phyloP scores from a whole-genome alignment of 2,329 filamentous ascomycete species.

The Colletotrichum sp. region DNA sequence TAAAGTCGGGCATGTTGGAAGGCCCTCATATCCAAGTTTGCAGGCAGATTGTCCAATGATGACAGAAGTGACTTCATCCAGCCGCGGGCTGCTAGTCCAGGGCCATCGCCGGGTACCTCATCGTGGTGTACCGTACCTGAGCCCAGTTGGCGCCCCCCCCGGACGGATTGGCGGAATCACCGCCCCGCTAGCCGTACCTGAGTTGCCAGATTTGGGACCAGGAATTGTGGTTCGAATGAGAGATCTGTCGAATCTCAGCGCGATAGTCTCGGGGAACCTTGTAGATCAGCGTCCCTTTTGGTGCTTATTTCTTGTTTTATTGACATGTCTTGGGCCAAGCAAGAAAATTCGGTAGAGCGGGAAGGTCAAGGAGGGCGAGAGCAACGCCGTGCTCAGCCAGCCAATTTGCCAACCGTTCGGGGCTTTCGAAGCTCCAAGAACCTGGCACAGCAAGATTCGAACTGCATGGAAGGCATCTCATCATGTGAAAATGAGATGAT shows the following conservation, averaged over 20 bases:
- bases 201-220: neutral
- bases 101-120: neutral
- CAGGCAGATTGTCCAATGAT: neutral
- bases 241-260: neutral
- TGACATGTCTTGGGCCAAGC: neutral
- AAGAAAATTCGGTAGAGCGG: neutral
- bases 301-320: neutral
- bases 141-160: neutral
- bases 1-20: neutral
- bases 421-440: neutral
- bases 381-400: neutral
- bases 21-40: neutral
- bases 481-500: neutral
- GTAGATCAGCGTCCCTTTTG: neutral
- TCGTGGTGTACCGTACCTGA: neutral
- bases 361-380: neutral
- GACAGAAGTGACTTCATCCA: neutral
- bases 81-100: neutral
- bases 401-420: neutral
- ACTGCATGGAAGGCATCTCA: neutral
- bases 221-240: neutral
- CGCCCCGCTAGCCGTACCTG: constrained; percentile 1
- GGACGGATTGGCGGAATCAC: neutral
- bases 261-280: neutral
- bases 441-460: neutral